These are phyloP conservation scores for Hypoxylon sp. DNA, from an alignment of 2,329 filamentous ascomycete species.

Conservation along the genomic window DNA sequence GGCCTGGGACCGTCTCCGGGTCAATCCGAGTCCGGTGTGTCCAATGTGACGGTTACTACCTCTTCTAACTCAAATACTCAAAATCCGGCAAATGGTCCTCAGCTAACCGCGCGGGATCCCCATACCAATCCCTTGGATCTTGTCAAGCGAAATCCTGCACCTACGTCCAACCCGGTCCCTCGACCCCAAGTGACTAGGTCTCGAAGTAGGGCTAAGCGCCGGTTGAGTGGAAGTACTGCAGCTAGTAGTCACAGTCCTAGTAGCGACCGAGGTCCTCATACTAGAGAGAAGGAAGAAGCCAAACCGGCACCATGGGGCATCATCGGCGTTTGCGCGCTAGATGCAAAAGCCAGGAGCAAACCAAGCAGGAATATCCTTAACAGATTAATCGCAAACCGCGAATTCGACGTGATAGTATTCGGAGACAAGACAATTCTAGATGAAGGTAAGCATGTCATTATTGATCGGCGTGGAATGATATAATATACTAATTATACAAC, in stretches of 20 bases:
- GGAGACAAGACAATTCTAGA: conserved; percentile 99
- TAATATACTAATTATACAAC: conserved; percentile 47
- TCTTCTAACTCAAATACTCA: conserved; percentile 63
- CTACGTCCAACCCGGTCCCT: conserved; percentile 52
- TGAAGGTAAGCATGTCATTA: conserved; percentile 70
- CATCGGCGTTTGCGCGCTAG: conserved; percentile 95
- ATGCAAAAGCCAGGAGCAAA: conserved; percentile 96
- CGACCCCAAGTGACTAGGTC: conserved; percentile 68
- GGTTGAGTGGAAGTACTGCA: conserved; percentile 86
- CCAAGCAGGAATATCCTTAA: conserved; percentile 97
- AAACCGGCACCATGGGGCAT: conserved; percentile 74
- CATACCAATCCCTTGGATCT: conserved; percentile 62
- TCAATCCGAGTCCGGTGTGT: conserved; percentile 66
- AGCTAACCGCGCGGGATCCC: conserved; percentile 62
- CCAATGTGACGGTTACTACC: conserved; percentile 68
- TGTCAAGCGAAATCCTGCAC: conserved; percentile 59
- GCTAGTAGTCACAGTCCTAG: conserved; percentile 85
- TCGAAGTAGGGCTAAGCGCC: conserved; percentile 78
- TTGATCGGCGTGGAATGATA: conserved; percentile 5
- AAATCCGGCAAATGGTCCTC: conserved; percentile 59
- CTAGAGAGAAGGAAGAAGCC: conserved; percentile 71
- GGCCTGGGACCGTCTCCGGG: conserved; percentile 59
- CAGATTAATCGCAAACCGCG: conserved; percentile 86
- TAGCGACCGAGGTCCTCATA: conserved; percentile 72
- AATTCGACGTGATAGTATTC: conserved; percentile 98